phyloP scores from a whole-genome alignment of 495 filamentous ascomycete genomes.

The Podospora pseudoanserina region DNA sequence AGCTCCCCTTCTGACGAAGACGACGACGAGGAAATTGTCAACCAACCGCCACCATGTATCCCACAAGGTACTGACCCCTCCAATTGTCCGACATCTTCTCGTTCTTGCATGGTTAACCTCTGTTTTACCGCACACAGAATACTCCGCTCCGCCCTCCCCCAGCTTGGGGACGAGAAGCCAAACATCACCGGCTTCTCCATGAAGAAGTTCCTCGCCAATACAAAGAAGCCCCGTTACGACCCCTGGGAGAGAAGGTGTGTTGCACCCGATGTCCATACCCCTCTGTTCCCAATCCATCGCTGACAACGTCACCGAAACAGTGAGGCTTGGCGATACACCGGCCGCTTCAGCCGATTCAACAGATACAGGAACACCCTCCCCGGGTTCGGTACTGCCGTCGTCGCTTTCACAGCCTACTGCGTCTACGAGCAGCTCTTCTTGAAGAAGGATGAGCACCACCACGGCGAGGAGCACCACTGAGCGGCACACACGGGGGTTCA shows the following conservation, averaged over 20 bases:
- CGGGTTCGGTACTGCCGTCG: conserved; percentile 84
- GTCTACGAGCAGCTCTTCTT: conserved; percentile 83
- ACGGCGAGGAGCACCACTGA: conserved; percentile 44
- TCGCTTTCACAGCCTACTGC: conserved; percentile 87
- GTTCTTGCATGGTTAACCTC: background rate
- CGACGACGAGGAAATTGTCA: conserved; percentile 24
- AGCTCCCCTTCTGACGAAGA: conserved; percentile 14
- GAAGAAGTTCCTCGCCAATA: conserved; percentile 63
- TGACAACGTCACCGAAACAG: conserved; percentile 42
- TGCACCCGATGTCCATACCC: background rate
- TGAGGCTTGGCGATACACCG: conserved; percentile 89
- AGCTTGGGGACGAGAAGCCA: conserved; percentile 38
- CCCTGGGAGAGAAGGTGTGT: conserved; percentile 80
- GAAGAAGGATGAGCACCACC: conserved; percentile 62
- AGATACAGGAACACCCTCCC: conserved; percentile 83
- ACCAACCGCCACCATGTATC: conserved; percentile 40
- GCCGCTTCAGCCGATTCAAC: conserved; percentile 81
- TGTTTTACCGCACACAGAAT: conserved; percentile 25
- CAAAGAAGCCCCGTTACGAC: conserved; percentile 67
- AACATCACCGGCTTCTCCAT: conserved; percentile 86
- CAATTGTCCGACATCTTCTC: background rate
- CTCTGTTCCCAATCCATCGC: conserved; percentile 2
- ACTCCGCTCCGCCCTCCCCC: conserved; percentile 31
- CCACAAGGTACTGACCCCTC: conserved; percentile 36
- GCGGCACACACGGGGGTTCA: background rate